A percentile compares a stretch with the other conserved stretches of the same genome.
Conservation (phyloP, 768 basidiomycete genomes). For the Agrocybe chaxingu region DNA sequence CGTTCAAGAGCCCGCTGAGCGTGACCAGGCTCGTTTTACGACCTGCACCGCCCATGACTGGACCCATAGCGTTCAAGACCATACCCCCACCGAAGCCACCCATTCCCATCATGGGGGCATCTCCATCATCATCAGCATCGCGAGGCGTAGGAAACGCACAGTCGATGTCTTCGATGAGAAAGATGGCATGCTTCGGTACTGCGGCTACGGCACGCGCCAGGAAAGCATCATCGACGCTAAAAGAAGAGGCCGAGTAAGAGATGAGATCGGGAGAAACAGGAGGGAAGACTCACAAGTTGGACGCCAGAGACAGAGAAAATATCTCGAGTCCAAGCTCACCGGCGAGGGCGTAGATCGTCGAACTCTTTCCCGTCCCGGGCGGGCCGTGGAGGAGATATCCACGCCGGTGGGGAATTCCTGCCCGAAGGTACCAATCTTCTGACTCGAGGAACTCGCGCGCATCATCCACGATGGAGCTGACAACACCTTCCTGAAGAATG, state of each 20-base stretch:
- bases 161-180: constrained; percentile 61
- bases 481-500: constrained; percentile 42
- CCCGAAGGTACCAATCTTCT: constrained; percentile 53
- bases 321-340: constrained; percentile 83
- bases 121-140: constrained; percentile 26
- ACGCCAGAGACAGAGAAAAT: constrained; percentile 55
- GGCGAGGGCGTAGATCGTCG: constrained; percentile 52
- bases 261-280: background rate
- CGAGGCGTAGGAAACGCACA: constrained; percentile 49
- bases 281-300: constrained; percentile 35
- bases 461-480: constrained; percentile 44
- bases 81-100: constrained; percentile 4
- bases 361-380: constrained; percentile 62
- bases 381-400: constrained; percentile 57
- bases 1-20: constrained; percentile 54
- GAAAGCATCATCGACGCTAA: constrained; percentile 47
- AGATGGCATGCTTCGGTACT: constrained; percentile 50
- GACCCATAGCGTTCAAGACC: background rate
- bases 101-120: background rate
- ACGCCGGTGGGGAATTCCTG: constrained; percentile 54
- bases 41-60: constrained; percentile 1
- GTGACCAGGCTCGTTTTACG: constrained; percentile 36
- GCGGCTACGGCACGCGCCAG: constrained; percentile 42
- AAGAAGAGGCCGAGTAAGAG: constrained; percentile 5
- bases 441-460: constrained; percentile 48